A percentile compares a stretch with the other conserved stretches of the same genome.
These are phyloP conservation scores for Eucalyptus tenuipes DNA, from an alignment of 345 rosid genomes.

Conservation along the genomic window DNA sequence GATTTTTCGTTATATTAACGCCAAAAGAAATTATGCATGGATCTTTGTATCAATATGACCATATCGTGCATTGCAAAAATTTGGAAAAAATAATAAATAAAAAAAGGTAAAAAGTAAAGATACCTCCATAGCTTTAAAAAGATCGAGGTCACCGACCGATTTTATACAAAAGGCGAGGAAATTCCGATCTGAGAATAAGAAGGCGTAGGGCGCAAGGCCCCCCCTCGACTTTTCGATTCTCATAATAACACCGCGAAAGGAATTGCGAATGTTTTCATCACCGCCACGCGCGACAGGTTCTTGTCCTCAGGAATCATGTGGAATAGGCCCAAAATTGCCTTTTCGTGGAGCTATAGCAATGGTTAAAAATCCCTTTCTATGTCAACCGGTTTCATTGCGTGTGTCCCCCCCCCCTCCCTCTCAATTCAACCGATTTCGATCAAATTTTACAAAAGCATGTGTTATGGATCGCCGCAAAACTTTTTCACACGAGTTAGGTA, in stretches of 20 bases:
- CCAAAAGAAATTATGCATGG: not conserved
- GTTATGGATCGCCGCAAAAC: not conserved
- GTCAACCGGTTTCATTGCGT: not conserved
- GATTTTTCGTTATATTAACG: too few relatives aligned
- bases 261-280: not conserved
- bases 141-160: not conserved
- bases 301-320: not conserved
- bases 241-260: not conserved
- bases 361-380: not conserved
- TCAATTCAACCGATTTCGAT: not conserved
- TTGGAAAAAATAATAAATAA: accelerated
- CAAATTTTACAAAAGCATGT: accelerated
- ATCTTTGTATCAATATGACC: accelerated
- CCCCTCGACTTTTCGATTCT: not conserved
- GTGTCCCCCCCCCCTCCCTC: not conserved
- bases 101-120: not conserved
- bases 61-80: not conserved
- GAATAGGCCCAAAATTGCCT: not conserved
- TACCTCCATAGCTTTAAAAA: not conserved
- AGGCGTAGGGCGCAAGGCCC: not conserved
- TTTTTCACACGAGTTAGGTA: not conserved
- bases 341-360: not conserved
- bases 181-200: not conserved
- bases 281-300: not conserved
- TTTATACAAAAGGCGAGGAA: not conserved